Evolutionary conservation across 2,329 filamentous ascomycete genomes (phyloP).

Genomic region (Microdochium nivale): DNA sequence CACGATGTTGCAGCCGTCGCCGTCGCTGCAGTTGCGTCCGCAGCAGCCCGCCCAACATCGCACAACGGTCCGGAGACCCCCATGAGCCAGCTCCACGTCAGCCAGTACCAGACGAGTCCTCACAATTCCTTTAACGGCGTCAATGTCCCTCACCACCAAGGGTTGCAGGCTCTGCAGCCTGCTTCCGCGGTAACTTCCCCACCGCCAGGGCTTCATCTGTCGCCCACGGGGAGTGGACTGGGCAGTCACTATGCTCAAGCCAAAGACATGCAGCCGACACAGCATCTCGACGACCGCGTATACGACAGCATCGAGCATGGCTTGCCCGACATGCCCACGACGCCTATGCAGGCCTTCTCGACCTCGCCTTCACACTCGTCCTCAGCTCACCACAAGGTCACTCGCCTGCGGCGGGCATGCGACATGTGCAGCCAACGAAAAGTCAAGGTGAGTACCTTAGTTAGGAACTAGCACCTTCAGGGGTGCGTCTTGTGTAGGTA

Average conservation of each 20-base stretch:
- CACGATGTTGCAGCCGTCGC: neutral
- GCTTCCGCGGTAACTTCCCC: neutral
- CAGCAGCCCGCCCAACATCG: neutral
- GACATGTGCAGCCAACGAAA: conserved; percentile 56
- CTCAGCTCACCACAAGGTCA: conserved; percentile 30
- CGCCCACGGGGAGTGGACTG: neutral
- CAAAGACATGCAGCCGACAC: neutral
- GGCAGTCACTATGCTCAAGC: neutral
- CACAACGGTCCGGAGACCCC: neutral
- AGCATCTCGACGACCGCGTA: neutral
- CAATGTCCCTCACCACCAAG: neutral
- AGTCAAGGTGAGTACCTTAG: conserved; percentile 34
- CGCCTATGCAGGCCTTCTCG: neutral
- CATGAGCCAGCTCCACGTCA: neutral
- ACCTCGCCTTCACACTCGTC: neutral
- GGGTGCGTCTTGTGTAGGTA: neutral
- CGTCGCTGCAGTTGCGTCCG: neutral
- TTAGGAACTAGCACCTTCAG: neutral
- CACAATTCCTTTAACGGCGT: neutral
- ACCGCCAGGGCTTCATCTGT: neutral
- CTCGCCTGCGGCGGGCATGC: conserved; percentile 48
- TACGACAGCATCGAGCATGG: neutral
- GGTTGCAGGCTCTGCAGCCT: neutral
- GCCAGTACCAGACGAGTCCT: neutral
- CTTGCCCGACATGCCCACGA: neutral